Evolutionary conservation across 1,284 basidiomycete species (phyloP).

Genomic region (Agroathelia rolfsii): DNA sequence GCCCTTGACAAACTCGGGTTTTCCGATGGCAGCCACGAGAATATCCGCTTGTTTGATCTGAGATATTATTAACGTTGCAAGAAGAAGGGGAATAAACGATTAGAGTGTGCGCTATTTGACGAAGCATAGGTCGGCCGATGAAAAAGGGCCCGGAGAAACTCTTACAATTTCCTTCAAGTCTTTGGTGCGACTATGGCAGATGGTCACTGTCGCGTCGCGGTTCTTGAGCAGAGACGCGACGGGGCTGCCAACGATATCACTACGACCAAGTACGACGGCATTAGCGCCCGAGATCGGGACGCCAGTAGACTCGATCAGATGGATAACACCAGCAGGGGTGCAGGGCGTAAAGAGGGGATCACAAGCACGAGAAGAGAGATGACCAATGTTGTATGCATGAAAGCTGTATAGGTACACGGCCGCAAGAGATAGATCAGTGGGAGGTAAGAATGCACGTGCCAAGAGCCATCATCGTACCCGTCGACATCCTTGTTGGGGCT

Average conservation of each 20-base stretch:
- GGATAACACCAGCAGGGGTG: conserved; percentile 90
- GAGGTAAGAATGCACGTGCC: too few relatives aligned
- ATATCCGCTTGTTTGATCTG: conserved; percentile 86
- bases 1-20: conserved; percentile 84
- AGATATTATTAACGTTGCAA: too few relatives aligned
- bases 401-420: too few relatives aligned
- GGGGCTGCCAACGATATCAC: conserved; percentile 96
- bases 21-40: conserved; percentile 89
- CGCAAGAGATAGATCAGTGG: conserved; percentile 7
- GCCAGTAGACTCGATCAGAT: conserved; percentile 80
- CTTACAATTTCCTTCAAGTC: conserved; percentile 72
- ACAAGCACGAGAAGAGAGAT: conserved; percentile 85
- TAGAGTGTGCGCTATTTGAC: too few relatives aligned
- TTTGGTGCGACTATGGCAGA: conserved; percentile 89
- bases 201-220: conserved; percentile 93
- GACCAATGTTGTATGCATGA: conserved; percentile 98
- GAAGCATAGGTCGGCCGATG: conserved; percentile 7
- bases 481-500: conserved; percentile 95
- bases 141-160: too few relatives aligned
- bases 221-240: conserved; percentile 86
- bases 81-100: too few relatives aligned
- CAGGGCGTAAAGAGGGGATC: conserved; percentile 91
- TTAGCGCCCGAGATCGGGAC: conserved; percentile 68
- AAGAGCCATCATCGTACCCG: conserved; percentile 51
- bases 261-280: conserved; percentile 91